Evolutionary conservation across 108 stramenopile genomes (phyloP).

Genomic region (Fistulifera solaris): DNA sequence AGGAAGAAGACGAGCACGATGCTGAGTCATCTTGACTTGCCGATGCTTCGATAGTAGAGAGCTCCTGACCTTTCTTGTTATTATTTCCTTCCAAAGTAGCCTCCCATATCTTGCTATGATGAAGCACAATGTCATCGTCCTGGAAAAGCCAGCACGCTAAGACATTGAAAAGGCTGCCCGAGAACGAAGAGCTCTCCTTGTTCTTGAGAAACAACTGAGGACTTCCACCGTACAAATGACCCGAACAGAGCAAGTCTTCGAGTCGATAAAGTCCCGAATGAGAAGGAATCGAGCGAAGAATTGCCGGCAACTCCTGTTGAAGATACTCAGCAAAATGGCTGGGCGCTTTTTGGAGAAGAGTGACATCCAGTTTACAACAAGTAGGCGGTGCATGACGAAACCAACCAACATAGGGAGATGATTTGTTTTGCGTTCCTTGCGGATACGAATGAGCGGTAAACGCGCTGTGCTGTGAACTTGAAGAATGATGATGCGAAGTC

Average conservation of each 20-base stretch:
- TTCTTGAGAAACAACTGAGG: background rate
- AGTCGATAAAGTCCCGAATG: background rate
- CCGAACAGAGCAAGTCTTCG: conserved; percentile 7
- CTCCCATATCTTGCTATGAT: background rate
- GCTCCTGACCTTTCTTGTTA: background rate
- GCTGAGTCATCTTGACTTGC: conserved; percentile 4
- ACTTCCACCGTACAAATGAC: conserved; percentile 32
- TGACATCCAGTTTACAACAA: background rate
- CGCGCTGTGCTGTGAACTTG: background rate
- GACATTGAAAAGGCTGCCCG: background rate
- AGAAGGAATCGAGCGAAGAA: background rate
- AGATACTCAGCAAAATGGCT: background rate
- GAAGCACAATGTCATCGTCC: too few relatives aligned
- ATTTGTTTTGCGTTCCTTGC: background rate
- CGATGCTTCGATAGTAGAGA: background rate
- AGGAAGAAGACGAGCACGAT: conserved; percentile 13
- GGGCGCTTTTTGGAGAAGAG: conserved; percentile 2
- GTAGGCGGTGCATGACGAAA: conserved; percentile 39
- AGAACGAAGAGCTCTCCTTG: background rate
- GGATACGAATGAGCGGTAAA: background rate
- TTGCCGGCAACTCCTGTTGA: background rate
- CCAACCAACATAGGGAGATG: conserved; percentile 36
- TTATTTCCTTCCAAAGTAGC: background rate
- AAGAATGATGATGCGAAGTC: conserved; percentile 13
- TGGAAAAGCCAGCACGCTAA: background rate